Conservation (phyloP, 2,329 filamentous ascomycete species). For the Huntiella bhutanensis region DNA sequence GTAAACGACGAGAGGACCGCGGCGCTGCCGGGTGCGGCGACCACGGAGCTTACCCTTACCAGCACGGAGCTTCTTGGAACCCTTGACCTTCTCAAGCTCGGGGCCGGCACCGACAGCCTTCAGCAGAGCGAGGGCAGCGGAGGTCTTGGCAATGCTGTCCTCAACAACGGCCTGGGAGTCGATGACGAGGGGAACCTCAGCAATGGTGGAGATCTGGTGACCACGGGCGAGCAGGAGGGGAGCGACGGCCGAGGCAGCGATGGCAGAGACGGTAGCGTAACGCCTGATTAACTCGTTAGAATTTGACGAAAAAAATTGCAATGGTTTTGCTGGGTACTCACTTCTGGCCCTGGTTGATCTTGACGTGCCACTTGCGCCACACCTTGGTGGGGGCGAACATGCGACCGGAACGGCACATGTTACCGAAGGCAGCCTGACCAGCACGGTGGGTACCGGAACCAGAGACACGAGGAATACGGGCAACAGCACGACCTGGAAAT, state of each 20-base stretch:
- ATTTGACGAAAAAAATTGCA: neutral
- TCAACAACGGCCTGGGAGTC: slow-evolving; percentile 76
- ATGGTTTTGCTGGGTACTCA: slow-evolving; percentile 24
- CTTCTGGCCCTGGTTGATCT: slow-evolving; percentile 99
- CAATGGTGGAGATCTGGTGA: slow-evolving; percentile 79
- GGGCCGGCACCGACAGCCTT: slow-evolving; percentile 76
- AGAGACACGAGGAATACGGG: slow-evolving; percentile 99
- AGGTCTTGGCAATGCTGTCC: slow-evolving; percentile 69
- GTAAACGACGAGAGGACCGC: slow-evolving; percentile 95
- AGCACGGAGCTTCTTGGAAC: slow-evolving; percentile 88
- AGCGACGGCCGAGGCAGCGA: slow-evolving; percentile 88
- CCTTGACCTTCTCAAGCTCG: slow-evolving; percentile 90
- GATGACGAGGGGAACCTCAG: slow-evolving; percentile 93
- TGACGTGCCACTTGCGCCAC: slow-evolving; percentile 99
- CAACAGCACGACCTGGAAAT: slow-evolving; percentile 79
- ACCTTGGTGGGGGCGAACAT: slow-evolving; percentile 99
- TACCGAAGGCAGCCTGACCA: slow-evolving; percentile 99
- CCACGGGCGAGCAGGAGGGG: slow-evolving; percentile 92
- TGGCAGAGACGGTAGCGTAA: slow-evolving; percentile 91
- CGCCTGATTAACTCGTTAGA: slow-evolving; percentile 38
- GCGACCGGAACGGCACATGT: slow-evolving; percentile 99
- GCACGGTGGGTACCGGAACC: slow-evolving; percentile 99
- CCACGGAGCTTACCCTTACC: slow-evolving; percentile 98
- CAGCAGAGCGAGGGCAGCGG: slow-evolving; percentile 68
- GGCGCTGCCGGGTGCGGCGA: slow-evolving; percentile 92